Percentiles rank a stretch among this genome's conserved stretches.
phyloP scores from a whole-genome alignment of 116 monocot species.

The Papilionanthe hybrid region DNA sequence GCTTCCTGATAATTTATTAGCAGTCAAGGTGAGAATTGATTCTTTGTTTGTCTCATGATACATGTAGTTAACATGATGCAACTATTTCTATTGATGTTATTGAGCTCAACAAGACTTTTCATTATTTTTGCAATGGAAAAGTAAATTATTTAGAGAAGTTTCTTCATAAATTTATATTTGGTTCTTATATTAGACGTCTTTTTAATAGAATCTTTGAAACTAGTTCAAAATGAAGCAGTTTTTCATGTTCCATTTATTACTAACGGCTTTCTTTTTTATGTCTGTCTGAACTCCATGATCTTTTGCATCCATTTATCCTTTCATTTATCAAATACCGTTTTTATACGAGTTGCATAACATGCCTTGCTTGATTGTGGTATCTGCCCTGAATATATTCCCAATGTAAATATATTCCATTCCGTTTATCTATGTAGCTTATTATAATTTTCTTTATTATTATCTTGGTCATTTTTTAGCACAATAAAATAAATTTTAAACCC shows the following conservation, averaged over 20 bases:
- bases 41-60: background rate
- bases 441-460: background rate
- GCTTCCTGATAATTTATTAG: conserved; percentile 16
- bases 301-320: background rate
- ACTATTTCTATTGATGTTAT: background rate
- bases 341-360: background rate
- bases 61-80: background rate
- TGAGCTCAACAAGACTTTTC: background rate
- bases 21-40: conserved; percentile 10
- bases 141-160: background rate
- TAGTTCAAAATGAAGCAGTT: conserved; percentile 2
- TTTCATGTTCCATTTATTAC: background rate
- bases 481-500: background rate
- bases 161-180: background rate
- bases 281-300: background rate
- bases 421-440: background rate
- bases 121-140: background rate
- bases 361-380: background rate
- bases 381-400: background rate
- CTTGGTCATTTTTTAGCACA: background rate
- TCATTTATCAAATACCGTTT: background rate
- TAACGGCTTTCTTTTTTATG: background rate
- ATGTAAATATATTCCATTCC: background rate
- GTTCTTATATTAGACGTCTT: background rate
- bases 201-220: background rate